A percentile compares a stretch with the other conserved stretches of the same genome.
phyloP scores from a whole-genome alignment of 1,284 basidiomycete species.

The Waitea zeae region DNA sequence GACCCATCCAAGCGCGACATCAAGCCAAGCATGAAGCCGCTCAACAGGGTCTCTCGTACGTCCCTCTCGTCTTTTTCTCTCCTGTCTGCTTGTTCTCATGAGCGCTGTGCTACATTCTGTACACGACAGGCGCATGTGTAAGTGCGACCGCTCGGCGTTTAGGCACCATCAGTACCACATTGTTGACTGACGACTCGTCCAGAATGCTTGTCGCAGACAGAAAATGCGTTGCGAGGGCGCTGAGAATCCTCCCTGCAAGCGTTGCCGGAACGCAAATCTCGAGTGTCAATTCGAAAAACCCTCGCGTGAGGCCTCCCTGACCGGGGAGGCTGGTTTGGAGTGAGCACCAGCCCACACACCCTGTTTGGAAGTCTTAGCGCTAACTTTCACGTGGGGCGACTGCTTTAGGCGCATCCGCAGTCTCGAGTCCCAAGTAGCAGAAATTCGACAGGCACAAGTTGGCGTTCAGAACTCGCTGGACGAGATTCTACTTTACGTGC shows the following conservation, averaged over 20 bases:
- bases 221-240: slow-evolving; percentile 85
- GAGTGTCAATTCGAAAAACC: slow-evolving; percentile 87
- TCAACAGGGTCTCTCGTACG: slow-evolving; percentile 73
- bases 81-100: slow-evolving; percentile 7
- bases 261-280: slow-evolving; percentile 71
- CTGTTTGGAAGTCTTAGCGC: no score
- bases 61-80: slow-evolving; percentile 10
- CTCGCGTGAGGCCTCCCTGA: slow-evolving; percentile 63
- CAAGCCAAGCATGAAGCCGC: slow-evolving; percentile 52
- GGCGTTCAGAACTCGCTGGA: slow-evolving; percentile 61
- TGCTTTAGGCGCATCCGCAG: slow-evolving; percentile 62
- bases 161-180: slow-evolving; percentile 1
- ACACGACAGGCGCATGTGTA: slow-evolving; percentile 73
- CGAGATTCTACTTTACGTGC: slow-evolving; percentile 56
- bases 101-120: slow-evolving; percentile 6
- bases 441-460: slow-evolving; percentile 50
- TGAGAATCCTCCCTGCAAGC: slow-evolving; percentile 80
- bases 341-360: slow-evolving; percentile 22
- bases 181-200: slow-evolving; percentile 3
- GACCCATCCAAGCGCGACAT: slow-evolving; percentile 31
- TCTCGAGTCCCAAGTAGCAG: slow-evolving; percentile 68
- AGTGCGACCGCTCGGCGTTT: slow-evolving; percentile 14
- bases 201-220: slow-evolving; percentile 77
- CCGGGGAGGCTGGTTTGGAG: slow-evolving; percentile 79
- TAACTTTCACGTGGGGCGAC: slow-evolving; percentile 6